Evolutionary conservation across 2,329 filamentous ascomycete genomes (phyloP).

Genomic region (Talaromyces sp.): DNA sequence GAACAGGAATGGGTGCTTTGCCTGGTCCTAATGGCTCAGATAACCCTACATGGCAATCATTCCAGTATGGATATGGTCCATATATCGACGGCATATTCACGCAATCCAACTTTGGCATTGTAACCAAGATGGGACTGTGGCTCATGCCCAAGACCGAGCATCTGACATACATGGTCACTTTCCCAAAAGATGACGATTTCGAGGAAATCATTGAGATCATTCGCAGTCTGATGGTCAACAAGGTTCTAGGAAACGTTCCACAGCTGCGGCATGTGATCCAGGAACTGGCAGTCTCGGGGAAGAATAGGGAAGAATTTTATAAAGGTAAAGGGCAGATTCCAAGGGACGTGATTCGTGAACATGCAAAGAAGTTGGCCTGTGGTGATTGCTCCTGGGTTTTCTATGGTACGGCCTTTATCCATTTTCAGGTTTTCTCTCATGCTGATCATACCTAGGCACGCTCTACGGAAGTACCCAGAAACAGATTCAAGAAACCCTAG

Average conservation of each 20-base stretch:
- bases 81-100: conserved; percentile 30
- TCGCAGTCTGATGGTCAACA: conserved; percentile 23
- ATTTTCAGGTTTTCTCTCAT: not conserved
- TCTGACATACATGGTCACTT: conserved; percentile 38
- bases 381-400: conserved; percentile 27
- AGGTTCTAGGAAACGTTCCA: conserved; percentile 25
- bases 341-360: conserved; percentile 22
- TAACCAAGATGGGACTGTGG: conserved; percentile 19
- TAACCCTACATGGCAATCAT: conserved; percentile 28
- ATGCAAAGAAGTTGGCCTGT: conserved; percentile 21
- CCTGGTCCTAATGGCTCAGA: conserved; percentile 19
- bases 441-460: conserved; percentile 7
- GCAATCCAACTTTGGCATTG: conserved; percentile 17
- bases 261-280: conserved; percentile 26
- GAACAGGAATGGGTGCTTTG: conserved; percentile 37
- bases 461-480: conserved; percentile 21
- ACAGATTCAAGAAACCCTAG: conserved; percentile 21
- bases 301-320: conserved; percentile 23
- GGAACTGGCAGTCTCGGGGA: conserved; percentile 25
- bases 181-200: conserved; percentile 33
- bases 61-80: conserved; percentile 28
- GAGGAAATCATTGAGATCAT: conserved; percentile 33
- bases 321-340: conserved; percentile 19
- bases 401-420: conserved; percentile 15
- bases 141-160: conserved; percentile 33